Evolutionary conservation across 2,329 filamentous ascomycete species (phyloP).

Genomic region (Helicocarpus griseus): DNA sequence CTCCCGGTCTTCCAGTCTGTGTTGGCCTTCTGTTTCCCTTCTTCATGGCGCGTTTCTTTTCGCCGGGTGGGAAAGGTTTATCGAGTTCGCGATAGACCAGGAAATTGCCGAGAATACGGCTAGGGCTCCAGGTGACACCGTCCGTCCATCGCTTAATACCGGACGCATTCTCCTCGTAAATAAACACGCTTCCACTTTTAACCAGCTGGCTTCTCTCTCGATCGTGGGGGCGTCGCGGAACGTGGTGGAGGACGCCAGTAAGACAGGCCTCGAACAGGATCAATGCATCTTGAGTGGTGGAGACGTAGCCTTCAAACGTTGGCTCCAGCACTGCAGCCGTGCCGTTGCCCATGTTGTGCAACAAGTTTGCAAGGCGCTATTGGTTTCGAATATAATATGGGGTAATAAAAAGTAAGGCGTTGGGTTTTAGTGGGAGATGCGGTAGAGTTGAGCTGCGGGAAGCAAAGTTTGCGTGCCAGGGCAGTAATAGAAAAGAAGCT

Average conservation of each 20-base stretch:
- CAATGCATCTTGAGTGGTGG: slow-evolving; percentile 65
- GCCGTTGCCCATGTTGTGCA: slow-evolving; percentile 32
- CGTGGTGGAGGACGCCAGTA: slow-evolving; percentile 59
- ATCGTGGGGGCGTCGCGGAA: slow-evolving; percentile 76
- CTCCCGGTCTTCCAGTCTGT: slow-evolving; percentile 38
- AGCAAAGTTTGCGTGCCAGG: slow-evolving; percentile 9
- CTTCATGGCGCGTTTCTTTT: slow-evolving; percentile 77
- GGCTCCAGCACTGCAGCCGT: slow-evolving; percentile 46
- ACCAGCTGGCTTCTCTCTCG: slow-evolving; percentile 69
- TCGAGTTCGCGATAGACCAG: slow-evolving; percentile 76
- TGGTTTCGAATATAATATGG: slow-evolving; percentile 15
- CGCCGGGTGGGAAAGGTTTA: slow-evolving; percentile 66
- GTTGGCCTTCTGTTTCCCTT: slow-evolving; percentile 45
- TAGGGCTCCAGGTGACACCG: slow-evolving; percentile 83
- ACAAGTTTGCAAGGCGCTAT: slow-evolving; percentile 14
- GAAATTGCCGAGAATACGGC: slow-evolving; percentile 74
- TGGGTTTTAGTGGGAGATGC: background rate
- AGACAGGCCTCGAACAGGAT: slow-evolving; percentile 73
- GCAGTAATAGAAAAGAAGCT: slow-evolving; percentile 3
- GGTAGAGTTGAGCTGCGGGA: slow-evolving; percentile 9
- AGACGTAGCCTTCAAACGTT: slow-evolving; percentile 58
- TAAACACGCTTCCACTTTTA: slow-evolving; percentile 74
- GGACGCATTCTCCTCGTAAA: slow-evolving; percentile 84
- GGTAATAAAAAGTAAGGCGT: slow-evolving; percentile 14
- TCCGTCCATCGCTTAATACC: slow-evolving; percentile 95